Conservation (phyloP, 108 stramenopile genomes). For the Cyclotella choctawhatcheeana region DNA sequence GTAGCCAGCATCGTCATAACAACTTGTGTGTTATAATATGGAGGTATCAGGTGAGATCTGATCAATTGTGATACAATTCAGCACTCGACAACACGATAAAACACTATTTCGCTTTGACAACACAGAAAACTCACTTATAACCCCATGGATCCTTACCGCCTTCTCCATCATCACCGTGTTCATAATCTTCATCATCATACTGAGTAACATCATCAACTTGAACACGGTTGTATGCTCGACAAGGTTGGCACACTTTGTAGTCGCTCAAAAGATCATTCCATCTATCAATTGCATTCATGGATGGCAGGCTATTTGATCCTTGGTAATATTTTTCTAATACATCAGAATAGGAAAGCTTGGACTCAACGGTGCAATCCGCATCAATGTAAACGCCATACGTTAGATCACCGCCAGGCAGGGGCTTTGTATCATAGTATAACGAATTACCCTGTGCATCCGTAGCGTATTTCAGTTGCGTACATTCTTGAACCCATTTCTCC, state of each 20-base stretch:
- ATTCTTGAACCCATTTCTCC: slow-evolving; percentile 13
- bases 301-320: slow-evolving; percentile 6
- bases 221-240: slow-evolving; percentile 54
- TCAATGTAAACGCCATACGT: slow-evolving; percentile 25
- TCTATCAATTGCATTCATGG: slow-evolving; percentile 14
- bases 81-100: too few species aligned
- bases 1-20: slow-evolving; percentile 50
- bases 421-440: slow-evolving; percentile 24
- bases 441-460: slow-evolving; percentile 12
- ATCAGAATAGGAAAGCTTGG: slow-evolving; percentile 1
- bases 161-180: slow-evolving; percentile 14
- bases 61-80: too few species aligned
- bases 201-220: slow-evolving; percentile 27
- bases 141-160: slow-evolving; percentile 13
- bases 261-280: slow-evolving; percentile 50
- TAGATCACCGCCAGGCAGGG: slow-evolving; percentile 15
- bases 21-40: too few species aligned
- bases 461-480: slow-evolving; percentile 1
- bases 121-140: too few species aligned
- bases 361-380: slow-evolving; percentile 7
- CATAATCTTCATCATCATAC: background rate
- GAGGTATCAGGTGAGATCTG: slow-evolving; percentile 12
- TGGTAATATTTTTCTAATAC: slow-evolving; percentile 25
- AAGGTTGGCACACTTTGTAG: slow-evolving; percentile 57
- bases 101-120: too few species aligned